Evolutionary conservation across 306 rosid genomes (phyloP).

Genomic region (Medicago arabica): DNA sequence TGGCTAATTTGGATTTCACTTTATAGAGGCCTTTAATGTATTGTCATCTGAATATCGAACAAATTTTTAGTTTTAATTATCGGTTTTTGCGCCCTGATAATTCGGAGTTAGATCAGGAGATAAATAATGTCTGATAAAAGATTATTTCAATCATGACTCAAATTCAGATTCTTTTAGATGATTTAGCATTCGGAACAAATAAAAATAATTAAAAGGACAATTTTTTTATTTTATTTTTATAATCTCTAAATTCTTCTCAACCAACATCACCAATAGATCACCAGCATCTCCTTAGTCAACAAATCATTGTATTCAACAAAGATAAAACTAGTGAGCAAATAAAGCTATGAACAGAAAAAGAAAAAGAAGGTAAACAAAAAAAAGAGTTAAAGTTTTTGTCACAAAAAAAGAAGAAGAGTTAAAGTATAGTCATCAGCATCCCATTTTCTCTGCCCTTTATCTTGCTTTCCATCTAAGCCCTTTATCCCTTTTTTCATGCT

Average conservation of each 20-base stretch:
- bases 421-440: slow-evolving; percentile 46
- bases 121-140: background rate
- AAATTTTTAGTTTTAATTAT: too few relatives aligned
- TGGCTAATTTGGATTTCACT: slow-evolving; percentile 37
- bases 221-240: slow-evolving; percentile 61
- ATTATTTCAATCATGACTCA: background rate
- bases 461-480: slow-evolving; percentile 53
- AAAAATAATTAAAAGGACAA: slow-evolving; percentile 37
- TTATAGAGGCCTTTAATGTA: slow-evolving; percentile 25
- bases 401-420: too few relatives aligned
- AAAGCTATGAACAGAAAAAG: slow-evolving; percentile 41
- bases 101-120: background rate
- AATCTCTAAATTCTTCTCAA: slow-evolving; percentile 70
- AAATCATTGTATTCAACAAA: slow-evolving; percentile 61
- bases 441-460: slow-evolving; percentile 46
- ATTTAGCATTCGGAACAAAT: background rate
- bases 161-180: background rate
- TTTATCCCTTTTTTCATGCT: slow-evolving; percentile 49
- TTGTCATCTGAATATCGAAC: background rate
- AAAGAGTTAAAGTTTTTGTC: slow-evolving; percentile 49
- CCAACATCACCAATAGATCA: slow-evolving; percentile 49
- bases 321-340: slow-evolving; percentile 46
- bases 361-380: slow-evolving; percentile 15
- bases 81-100: background rate
- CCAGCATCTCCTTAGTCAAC: slow-evolving; percentile 58